Conservation (phyloP, 495 filamentous ascomycete genomes). For the Aspergillus avenaceus region DNA sequence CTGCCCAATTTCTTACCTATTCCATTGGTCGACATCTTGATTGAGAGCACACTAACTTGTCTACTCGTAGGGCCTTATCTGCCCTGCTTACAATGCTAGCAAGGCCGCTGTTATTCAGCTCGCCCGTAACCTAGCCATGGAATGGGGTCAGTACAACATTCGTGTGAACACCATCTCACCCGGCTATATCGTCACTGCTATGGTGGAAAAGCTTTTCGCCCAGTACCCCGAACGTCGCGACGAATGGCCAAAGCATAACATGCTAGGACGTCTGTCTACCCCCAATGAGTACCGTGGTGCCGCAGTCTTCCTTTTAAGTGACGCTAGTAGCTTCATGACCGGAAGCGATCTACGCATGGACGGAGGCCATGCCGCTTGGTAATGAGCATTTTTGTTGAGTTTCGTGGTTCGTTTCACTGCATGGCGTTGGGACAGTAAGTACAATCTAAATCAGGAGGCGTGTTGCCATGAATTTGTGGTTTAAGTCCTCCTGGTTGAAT, state of each 20-base stretch:
- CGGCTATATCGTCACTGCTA: slow-evolving; percentile 90
- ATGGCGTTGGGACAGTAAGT: slow-evolving; percentile 7
- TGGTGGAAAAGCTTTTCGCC: slow-evolving; percentile 78
- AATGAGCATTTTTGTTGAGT: slow-evolving; percentile 9
- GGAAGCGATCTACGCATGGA: slow-evolving; percentile 77
- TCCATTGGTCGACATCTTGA: background rate
- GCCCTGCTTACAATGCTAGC: slow-evolving; percentile 84
- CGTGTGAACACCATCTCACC: slow-evolving; percentile 94
- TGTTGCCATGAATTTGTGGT: background rate
- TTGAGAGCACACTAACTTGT: background rate
- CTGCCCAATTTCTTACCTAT: background rate
- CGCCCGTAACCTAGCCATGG: slow-evolving; percentile 75
- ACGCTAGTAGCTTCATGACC: slow-evolving; percentile 87
- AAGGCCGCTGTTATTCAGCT: slow-evolving; percentile 88
- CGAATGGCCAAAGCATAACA: slow-evolving; percentile 84
- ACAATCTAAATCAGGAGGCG: background rate
- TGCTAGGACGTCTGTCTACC: slow-evolving; percentile 75
- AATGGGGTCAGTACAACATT: slow-evolving; percentile 85
- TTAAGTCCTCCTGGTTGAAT: no score
- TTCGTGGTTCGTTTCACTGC: slow-evolving; percentile 2
- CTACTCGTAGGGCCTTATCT: slow-evolving; percentile 56
- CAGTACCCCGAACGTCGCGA: slow-evolving; percentile 68
- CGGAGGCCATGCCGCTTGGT: slow-evolving; percentile 80
- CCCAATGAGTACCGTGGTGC: slow-evolving; percentile 80
- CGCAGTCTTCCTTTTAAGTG: slow-evolving; percentile 79